Base-by-base conservation (phyloP, 1,139 yeast species). In the Ogataea hybrid region DNA sequence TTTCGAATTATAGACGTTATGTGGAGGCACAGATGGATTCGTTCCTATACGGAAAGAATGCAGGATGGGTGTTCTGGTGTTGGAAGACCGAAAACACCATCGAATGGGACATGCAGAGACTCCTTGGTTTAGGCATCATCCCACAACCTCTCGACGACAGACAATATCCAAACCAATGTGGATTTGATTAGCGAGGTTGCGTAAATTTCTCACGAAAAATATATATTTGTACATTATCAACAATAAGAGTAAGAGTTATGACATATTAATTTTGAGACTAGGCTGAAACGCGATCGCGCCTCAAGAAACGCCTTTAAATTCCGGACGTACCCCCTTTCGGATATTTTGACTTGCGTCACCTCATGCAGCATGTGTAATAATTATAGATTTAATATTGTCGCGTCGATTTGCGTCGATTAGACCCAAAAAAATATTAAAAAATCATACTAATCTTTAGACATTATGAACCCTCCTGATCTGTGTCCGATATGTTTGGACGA, bases 11-110 rank as follows among this genome's bases (percentile, higher is more conserved):
- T 49, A 64, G 78, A 59, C 62, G 65, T 62, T 68, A 70, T 61
- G 60, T 75, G 61, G 71, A 78, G 62, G 70, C 77, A 50, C 75
- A 73, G 57, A 58, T 77, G 53, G 73, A 74, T 44, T 68, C 74
- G 16, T 77, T 73, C 54, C 52, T 46, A 16, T 45, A 56, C 33
- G 51, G 52, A 14, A 58, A 58, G 41, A 52, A 53, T 37, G 65
- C 65, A 5, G 86, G 86, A 2, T 80, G 84, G 84, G 76, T 78
- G 25, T 80, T 80, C 56, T 81, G 86, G 87, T 77, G 80, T 57
- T 80, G 75, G 70, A 80, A 80, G 61, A 79, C 85, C 3, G 86
- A 81, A 56, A 64, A 63, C 39, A 68, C 79, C 6, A 67, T 75
- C 27, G 85, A 79, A 59, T 80, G 86, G 86, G 85, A 79, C 56